phyloP scores from a whole-genome alignment of 2,329 filamentous ascomycete genomes.

The Paecilomyces dactylethromorphus region DNA sequence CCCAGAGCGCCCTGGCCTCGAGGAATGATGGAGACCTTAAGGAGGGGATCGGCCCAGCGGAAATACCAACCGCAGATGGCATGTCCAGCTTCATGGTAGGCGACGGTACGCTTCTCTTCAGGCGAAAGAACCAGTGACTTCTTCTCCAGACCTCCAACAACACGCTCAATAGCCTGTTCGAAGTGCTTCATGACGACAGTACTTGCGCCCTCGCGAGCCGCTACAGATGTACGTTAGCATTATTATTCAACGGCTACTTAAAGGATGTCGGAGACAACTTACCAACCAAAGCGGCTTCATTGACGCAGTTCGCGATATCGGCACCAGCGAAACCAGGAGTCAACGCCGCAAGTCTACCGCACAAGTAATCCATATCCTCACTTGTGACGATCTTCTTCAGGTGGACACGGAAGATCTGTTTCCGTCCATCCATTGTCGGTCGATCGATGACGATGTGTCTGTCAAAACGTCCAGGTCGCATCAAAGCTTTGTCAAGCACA shows the following conservation, averaged over 20 bases:
- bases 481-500: conserved; percentile 87
- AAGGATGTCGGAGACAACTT: conserved; percentile 33
- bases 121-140: conserved; percentile 91
- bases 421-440: conserved; percentile 92
- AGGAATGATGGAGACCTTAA: conserved; percentile 98
- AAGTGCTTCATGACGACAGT: conserved; percentile 86
- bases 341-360: conserved; percentile 81
- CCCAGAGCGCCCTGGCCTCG: conserved; percentile 89
- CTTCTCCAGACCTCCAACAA: conserved; percentile 93
- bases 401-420: conserved; percentile 94
- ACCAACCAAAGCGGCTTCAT: conserved; percentile 95
- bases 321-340: conserved; percentile 96
- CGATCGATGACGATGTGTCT: conserved; percentile 91
- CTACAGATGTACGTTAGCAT: conserved; percentile 48
- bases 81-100: conserved; percentile 97
- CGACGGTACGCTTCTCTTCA: conserved; percentile 90
- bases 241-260: not conserved
- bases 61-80: conserved; percentile 99
- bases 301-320: conserved; percentile 97
- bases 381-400: conserved; percentile 89
- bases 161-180: conserved; percentile 94
- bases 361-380: conserved; percentile 80
- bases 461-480: conserved; percentile 95
- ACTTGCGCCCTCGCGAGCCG: conserved; percentile 74
- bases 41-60: conserved; percentile 87